Percentiles rank a stretch among this genome's conserved stretches.
These are phyloP conservation scores for Phytophthora sp. DNA, from an alignment of 352 stramenopile genomes.

Conservation along the genomic window DNA sequence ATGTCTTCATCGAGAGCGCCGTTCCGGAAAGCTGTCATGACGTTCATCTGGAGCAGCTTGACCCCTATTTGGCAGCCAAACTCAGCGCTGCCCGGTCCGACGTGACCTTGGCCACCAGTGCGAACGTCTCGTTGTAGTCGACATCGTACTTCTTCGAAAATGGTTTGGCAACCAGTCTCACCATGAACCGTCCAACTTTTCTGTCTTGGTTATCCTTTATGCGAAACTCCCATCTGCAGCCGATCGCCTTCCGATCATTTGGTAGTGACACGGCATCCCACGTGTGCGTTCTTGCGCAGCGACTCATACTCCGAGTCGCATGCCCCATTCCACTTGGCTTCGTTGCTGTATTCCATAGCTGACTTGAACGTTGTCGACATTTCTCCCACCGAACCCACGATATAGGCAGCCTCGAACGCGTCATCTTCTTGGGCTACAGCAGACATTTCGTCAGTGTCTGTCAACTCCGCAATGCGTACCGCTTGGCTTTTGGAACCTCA, in stretches of 20 bases:
- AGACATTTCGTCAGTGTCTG: no score
- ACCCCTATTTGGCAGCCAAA: background rate
- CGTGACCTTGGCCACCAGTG: no score
- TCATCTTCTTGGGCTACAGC: background rate
- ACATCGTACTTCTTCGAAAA: no score
- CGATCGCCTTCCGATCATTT: background rate
- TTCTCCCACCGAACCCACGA: conserved; percentile 1
- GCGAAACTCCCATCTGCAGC: background rate
- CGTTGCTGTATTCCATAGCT: background rate
- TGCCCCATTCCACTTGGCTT: background rate
- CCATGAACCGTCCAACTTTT: no score
- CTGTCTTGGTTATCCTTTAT: background rate
- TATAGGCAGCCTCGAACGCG: background rate
- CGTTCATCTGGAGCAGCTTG: background rate
- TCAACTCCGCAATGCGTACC: no score
- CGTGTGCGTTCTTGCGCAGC: background rate
- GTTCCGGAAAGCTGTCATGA: background rate
- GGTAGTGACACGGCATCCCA: background rate
- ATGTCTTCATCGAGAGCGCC: conserved; percentile 1
- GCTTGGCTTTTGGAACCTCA: background rate
- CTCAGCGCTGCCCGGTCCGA: no score
- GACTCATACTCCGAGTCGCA: background rate
- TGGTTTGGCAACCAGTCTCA: no score
- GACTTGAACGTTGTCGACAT: conserved; percentile 2
- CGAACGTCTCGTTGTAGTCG: no score